Conservation (phyloP, 2,329 filamentous ascomycete genomes). For the Claviceps purpurea region DNA sequence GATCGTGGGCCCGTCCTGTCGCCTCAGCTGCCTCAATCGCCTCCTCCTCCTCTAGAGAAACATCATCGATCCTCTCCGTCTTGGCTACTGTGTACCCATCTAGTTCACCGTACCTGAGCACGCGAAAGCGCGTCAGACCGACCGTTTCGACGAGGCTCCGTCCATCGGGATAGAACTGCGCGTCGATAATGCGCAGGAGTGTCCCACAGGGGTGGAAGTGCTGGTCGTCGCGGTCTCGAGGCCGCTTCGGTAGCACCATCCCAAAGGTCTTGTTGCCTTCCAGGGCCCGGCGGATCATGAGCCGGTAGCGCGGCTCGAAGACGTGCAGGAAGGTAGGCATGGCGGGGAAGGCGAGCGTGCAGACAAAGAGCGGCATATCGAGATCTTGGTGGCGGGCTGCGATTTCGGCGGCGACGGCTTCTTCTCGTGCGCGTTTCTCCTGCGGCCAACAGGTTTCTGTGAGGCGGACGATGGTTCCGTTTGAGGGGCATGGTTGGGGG, state of each 20-base stretch:
- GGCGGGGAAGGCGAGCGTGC: slow-evolving; percentile 65
- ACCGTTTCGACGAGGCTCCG: slow-evolving; percentile 68
- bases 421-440: slow-evolving; percentile 43
- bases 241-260: slow-evolving; percentile 62
- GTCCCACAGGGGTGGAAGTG: slow-evolving; percentile 65
- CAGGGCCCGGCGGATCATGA: slow-evolving; percentile 74
- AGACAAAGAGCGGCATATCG: slow-evolving; percentile 64
- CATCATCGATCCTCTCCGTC: slow-evolving; percentile 65
- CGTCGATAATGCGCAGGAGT: slow-evolving; percentile 59
- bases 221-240: slow-evolving; percentile 18
- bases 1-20: slow-evolving; percentile 1
- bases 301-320: slow-evolving; percentile 81
- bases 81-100: slow-evolving; percentile 72
- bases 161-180: slow-evolving; percentile 64
- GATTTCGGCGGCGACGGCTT: slow-evolving; percentile 44
- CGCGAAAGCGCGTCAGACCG: slow-evolving; percentile 64
- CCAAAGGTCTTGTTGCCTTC: slow-evolving; percentile 67
- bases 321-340: slow-evolving; percentile 81
- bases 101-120: slow-evolving; percentile 47
- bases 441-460: slow-evolving; percentile 58
- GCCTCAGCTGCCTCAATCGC: slow-evolving; percentile 55
- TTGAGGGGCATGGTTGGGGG: slow-evolving; percentile 34
- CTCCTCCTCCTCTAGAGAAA: slow-evolving; percentile 72
- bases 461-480: slow-evolving; percentile 49
- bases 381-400: slow-evolving; percentile 40